Conservation (phyloP, 148 eudicot species). For the Simmondsia chinensis region DNA sequence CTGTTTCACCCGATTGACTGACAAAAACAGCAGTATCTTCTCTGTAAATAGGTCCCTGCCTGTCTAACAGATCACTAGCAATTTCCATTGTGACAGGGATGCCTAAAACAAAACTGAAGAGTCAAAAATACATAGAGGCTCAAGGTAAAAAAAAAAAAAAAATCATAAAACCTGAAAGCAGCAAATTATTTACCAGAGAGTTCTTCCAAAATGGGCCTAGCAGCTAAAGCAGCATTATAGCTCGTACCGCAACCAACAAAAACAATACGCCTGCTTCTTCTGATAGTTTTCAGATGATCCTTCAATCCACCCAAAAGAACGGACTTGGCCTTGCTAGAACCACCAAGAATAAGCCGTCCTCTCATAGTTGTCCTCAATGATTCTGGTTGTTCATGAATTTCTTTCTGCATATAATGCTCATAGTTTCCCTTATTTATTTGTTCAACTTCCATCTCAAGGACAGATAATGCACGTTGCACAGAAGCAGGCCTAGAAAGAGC, state of each 20-base stretch:
- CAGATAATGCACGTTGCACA: conserved; percentile 79
- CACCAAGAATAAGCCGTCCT: conserved; percentile 94
- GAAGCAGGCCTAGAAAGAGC: conserved; percentile 56
- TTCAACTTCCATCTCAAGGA: conserved; percentile 93
- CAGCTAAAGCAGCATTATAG: conserved; percentile 96
- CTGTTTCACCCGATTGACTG: conserved; percentile 99
- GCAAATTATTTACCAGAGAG: conserved; percentile 64
- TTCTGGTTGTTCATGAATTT: conserved; percentile 91
- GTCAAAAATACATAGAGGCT: background rate
- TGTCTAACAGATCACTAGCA: conserved; percentile 95
- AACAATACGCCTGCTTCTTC: conserved; percentile 91
- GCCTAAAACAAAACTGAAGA: conserved; percentile 24
- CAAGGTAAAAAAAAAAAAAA: background rate
- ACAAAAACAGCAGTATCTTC: conserved; percentile 97
- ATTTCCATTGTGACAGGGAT: conserved; percentile 96
- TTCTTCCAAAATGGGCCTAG: conserved; percentile 93
- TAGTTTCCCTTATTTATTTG: conserved; percentile 91
- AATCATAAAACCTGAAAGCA: conserved; percentile 4
- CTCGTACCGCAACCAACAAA: conserved; percentile 99
- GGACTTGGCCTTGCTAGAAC: conserved; percentile 73
- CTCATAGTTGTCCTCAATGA: conserved; percentile 92
- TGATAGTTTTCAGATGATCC: conserved; percentile 90
- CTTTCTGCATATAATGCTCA: conserved; percentile 94
- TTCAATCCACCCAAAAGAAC: conserved; percentile 90
- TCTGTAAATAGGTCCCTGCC: conserved; percentile 96